Evolutionary conservation across 2,329 filamentous ascomycete genomes (phyloP).

Genomic region (Achaetomium macrosporum): DNA sequence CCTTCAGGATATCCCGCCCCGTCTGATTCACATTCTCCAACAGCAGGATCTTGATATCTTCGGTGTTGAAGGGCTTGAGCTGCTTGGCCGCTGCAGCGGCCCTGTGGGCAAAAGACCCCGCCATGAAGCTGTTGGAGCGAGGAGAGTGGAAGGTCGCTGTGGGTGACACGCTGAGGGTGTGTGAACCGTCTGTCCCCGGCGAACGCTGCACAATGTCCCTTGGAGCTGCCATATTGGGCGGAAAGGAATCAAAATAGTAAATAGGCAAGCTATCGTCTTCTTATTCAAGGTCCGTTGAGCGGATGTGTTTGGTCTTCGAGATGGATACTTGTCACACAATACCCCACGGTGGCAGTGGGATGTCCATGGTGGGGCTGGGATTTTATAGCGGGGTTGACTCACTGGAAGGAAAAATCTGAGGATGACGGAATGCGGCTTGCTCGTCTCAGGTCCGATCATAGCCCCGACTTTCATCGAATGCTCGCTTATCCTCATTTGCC

Average conservation of each 20-base stretch:
- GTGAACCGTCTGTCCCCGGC: slow-evolving; percentile 41
- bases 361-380: too few relatives aligned
- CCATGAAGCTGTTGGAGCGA: slow-evolving; percentile 40
- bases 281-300: too few relatives aligned
- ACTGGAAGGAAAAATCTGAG: too few relatives aligned
- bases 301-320: too few relatives aligned
- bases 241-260: not conserved
- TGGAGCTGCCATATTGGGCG: slow-evolving; percentile 23
- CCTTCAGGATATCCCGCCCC: slow-evolving; percentile 72
- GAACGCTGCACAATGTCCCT: slow-evolving; percentile 39
- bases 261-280: too few relatives aligned
- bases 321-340: too few relatives aligned
- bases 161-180: slow-evolving; percentile 65
- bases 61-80: slow-evolving; percentile 90
- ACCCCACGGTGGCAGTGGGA: too few relatives aligned
- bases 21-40: slow-evolving; percentile 95
- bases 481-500: too few relatives aligned
- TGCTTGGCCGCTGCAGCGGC: slow-evolving; percentile 54
- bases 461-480: too few relatives aligned
- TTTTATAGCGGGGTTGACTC: too few relatives aligned
- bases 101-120: slow-evolving; percentile 37
- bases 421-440: too few relatives aligned
- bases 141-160: slow-evolving; percentile 68
- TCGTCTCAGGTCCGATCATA: too few relatives aligned
- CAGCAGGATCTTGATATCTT: slow-evolving; percentile 93